Evolutionary conservation across 768 basidiomycete genomes (phyloP), one percentile per base, ranked within the genome.

Genomic region (Hortiboletus flavorubellus): DNA sequence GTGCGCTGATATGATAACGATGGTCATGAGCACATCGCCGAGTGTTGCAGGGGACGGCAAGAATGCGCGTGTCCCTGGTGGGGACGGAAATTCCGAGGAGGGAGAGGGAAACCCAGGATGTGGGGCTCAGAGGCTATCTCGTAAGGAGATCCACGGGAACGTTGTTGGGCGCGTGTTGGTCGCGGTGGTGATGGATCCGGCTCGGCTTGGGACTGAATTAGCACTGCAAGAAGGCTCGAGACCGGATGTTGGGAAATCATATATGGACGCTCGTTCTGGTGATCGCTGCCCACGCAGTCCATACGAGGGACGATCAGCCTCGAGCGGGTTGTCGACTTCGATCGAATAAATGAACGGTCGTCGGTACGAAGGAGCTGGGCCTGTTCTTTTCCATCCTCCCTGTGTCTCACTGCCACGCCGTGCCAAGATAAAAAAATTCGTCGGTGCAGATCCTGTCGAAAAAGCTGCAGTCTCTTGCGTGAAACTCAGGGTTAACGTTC

Each of bases 401-500:
- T 33, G 58, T 58, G 43, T 37, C 33, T 46, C 44, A 46, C 45
- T 33, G 52, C 34, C 52, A 59, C 40, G 21, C n/a, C 33, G 21
- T 21, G 50, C 41, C 31, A 5, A 30, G 41, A 18, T 18, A 31
- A 18, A 39, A 53, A 43, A 35, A 15, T 30, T 49, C 34, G 8
- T 29, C 49, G 34, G 29, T 44, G 39, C 49, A 35, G 44, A 49
- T 46, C 42, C 35, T 42, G n/a, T 31, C 29, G 26, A 40, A 26
- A 26, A 26, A 26, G 26, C 5, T 4, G 26, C 26, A 26, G 26
- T 26, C 26, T 4, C 26, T 55, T 45, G 55, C 46, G 46, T 56
- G 43, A 60, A 49, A 35, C 26, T 54, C 58, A 60, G 60, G 60
- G 64, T 66, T 55, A 59, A 10, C 21, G 21, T 21, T 21, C 21